These are phyloP conservation scores for Paraglomus occultum DNA, from an alignment of 192 early-diverging fungal genomes.

Conservation along the genomic window DNA sequence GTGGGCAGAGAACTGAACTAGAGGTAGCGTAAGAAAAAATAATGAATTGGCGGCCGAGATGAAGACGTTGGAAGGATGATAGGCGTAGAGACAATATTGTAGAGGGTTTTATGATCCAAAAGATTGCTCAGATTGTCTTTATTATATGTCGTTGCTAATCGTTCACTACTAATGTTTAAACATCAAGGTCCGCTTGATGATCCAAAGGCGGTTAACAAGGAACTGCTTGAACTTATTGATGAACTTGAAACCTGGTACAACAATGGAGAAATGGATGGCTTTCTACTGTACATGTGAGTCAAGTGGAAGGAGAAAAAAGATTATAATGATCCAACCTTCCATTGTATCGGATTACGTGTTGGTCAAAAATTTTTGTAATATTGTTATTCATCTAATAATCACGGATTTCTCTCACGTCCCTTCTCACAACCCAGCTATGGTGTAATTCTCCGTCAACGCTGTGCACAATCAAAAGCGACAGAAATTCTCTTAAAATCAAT, in stretches of 20 bases:
- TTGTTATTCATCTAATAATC: neutral
- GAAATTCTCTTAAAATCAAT: conserved; percentile 65
- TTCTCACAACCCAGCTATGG: conserved; percentile 49
- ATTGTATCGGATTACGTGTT: neutral
- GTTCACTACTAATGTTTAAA: neutral
- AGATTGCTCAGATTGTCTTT: neutral
- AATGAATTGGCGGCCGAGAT: neutral
- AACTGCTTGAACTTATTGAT: conserved; percentile 43
- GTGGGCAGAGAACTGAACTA: neutral
- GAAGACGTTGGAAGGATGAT: neutral
- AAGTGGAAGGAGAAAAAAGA: conserved; percentile 22
- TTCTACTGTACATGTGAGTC: conserved; percentile 66
- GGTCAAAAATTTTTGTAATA: neutral
- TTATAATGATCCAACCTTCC: neutral
- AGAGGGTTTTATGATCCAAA: too few species aligned
- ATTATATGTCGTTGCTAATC: neutral
- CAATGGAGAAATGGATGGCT: conserved; percentile 56
- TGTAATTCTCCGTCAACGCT: conserved; percentile 43
- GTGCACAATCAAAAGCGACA: conserved; percentile 45
- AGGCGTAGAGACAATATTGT: too few species aligned
- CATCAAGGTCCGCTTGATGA: conserved; percentile 46
- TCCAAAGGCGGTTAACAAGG: conserved; percentile 42
- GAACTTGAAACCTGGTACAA: conserved; percentile 46
- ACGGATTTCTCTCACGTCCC: neutral
- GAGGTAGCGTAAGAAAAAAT: neutral